Evolutionary conservation across 2,329 filamentous ascomycete genomes (phyloP).

Genomic region (Colletotrichum scovillei): DNA sequence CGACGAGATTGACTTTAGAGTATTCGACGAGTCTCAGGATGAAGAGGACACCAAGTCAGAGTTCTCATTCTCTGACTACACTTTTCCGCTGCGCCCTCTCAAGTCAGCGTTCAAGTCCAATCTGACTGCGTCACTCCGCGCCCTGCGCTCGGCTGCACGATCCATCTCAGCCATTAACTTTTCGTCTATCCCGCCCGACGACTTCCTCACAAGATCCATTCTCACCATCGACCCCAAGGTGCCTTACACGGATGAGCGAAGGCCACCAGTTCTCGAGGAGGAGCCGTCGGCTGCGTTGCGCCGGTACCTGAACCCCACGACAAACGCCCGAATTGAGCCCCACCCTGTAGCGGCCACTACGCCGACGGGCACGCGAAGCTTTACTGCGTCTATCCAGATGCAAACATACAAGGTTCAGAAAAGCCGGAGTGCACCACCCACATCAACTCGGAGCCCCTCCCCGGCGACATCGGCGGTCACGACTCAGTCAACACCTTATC

Average conservation of each 20-base stretch:
- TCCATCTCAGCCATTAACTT: slow-evolving; percentile 73
- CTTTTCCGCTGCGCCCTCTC: slow-evolving; percentile 59
- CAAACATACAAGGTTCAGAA: slow-evolving; percentile 74
- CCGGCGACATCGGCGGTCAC: slow-evolving; percentile 46
- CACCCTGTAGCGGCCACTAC: slow-evolving; percentile 45
- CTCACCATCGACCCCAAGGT: slow-evolving; percentile 74
- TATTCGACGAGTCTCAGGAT: slow-evolving; percentile 39
- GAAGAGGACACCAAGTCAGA: slow-evolving; percentile 48
- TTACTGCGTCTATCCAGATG: slow-evolving; percentile 78
- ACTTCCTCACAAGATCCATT: slow-evolving; percentile 75
- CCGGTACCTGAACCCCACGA: slow-evolving; percentile 75
- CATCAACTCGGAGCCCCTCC: slow-evolving; percentile 45
- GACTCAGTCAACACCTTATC: slow-evolving; percentile 43
- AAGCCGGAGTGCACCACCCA: slow-evolving; percentile 52
- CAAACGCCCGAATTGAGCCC: slow-evolving; percentile 57
- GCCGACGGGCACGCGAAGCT: slow-evolving; percentile 49
- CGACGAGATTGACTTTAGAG: slow-evolving; percentile 53
- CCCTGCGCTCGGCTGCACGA: slow-evolving; percentile 71
- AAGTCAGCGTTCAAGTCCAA: slow-evolving; percentile 75
- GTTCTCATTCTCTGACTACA: slow-evolving; percentile 42
- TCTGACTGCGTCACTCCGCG: slow-evolving; percentile 73
- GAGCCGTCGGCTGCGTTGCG: slow-evolving; percentile 74
- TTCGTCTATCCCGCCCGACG: slow-evolving; percentile 72
- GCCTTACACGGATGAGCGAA: slow-evolving; percentile 75
- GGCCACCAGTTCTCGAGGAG: slow-evolving; percentile 71